phyloP scores from a whole-genome alignment of 352 stramenopile species.

The Pythium aquatile region DNA sequence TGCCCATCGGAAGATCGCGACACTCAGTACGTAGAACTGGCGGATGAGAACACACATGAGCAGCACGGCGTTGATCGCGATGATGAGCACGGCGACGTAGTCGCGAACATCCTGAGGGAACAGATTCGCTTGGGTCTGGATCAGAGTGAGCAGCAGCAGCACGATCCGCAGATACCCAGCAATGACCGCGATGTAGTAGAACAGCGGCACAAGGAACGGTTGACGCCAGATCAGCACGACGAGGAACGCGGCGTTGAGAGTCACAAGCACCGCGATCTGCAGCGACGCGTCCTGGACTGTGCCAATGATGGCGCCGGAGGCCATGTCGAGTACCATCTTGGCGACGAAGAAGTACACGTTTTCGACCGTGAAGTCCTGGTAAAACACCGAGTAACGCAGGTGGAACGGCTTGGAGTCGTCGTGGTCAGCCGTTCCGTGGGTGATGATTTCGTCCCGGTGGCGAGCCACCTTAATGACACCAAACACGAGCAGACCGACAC shows the following conservation, averaged over 20 bases:
- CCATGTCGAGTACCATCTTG: conserved; percentile 45
- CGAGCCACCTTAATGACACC: conserved; percentile 41
- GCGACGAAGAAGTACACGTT: conserved; percentile 55
- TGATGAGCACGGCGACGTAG: conserved; percentile 40
- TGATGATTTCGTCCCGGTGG: conserved; percentile 36
- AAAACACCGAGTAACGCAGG: conserved; percentile 45
- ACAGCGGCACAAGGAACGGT: conserved; percentile 41
- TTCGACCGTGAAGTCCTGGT: conserved; percentile 45
- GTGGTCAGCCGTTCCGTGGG: conserved; percentile 37
- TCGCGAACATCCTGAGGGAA: conserved; percentile 44
- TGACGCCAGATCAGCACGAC: conserved; percentile 35
- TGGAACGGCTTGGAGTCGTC: conserved; percentile 42
- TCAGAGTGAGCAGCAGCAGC: conserved; percentile 41
- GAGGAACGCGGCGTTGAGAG: conserved; percentile 40
- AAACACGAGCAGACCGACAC: conserved; percentile 37
- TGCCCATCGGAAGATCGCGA: conserved; percentile 25
- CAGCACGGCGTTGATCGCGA: conserved; percentile 41
- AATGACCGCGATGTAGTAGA: conserved; percentile 38
- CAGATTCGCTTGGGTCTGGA: conserved; percentile 33
- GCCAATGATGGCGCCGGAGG: conserved; percentile 39
- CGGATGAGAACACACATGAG: conserved; percentile 41
- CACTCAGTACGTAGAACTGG: conserved; percentile 34
- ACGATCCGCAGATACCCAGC: conserved; percentile 45
- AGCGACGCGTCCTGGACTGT: conserved; percentile 32
- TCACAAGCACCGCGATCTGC: conserved; percentile 43